Evolutionary conservation across 2,329 filamentous ascomycete species (phyloP), one percentile per base, ranked within the genome.

Genomic region (Fusarium sp.): DNA sequence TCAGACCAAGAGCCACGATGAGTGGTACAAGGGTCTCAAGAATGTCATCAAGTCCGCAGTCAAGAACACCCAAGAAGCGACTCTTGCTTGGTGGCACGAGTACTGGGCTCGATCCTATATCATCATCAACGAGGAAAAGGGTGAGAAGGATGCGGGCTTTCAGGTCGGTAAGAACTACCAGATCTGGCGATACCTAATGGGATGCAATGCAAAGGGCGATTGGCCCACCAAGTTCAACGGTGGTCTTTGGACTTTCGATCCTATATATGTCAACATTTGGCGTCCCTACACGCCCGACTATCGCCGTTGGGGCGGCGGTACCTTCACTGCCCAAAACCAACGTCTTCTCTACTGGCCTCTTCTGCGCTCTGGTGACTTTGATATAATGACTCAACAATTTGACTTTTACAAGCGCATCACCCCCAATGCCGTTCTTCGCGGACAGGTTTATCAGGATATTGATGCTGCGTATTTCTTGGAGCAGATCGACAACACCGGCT

Each of bases 211-310:
- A 3, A 64, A 56, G 8, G 39, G 59, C 0, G 35, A 52, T 1
- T 65, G 62, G 62, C 62, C 62, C 0, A 65, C 62, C 7, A 64
- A 65, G 18, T 65, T 65, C 15, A 65, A 65, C 11, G 59, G 62
- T 7, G 62, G 62, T 4, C 59, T 65, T 7, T 65, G 62, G 62
- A 65, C 62, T 17, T 65, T 65, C 2, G 62, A 65, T 11, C 62
- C 62, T 1, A 14, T 65, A 0, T 55, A 55, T 1, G 62, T 65
- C 12, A 64, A 64, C 5, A 18, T 31, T 5, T 65, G 50, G 7
- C 59, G 62, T 10, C 62, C 62, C 2, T 64, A 65, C 10, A 64
- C 59, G 0, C 62, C 62, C 1, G 62, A 65, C 10, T 63, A 65
- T 20, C 39, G 62, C 3, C 62, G 62, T 0, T 65, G 62, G 62